A percentile compares a stretch with the other conserved stretches of the same genome.
Evolutionary conservation across 2,329 filamentous ascomycete species (phyloP).

Genomic region (Plectosphaerella cucumerina): DNA sequence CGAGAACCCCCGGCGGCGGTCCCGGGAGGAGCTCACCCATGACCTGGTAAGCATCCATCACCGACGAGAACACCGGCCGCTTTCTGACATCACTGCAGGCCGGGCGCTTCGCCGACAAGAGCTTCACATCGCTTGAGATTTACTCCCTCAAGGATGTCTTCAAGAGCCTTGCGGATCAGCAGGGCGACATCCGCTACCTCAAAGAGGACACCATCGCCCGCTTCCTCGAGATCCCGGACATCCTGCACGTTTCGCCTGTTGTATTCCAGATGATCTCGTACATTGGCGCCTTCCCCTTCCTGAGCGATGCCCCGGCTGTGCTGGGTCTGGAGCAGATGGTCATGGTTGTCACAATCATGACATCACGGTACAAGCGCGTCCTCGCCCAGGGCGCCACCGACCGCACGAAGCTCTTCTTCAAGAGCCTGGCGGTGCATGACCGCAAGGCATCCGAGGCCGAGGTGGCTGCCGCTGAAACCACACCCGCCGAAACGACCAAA

Average conservation of each 20-base stretch:
- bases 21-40: constrained; percentile 46
- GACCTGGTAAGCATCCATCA: constrained; percentile 39
- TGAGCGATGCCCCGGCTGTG: constrained; percentile 65
- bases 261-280: constrained; percentile 70
- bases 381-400: constrained; percentile 53
- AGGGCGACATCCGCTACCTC: constrained; percentile 59
- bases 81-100: constrained; percentile 36
- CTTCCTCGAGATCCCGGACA: constrained; percentile 70
- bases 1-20: constrained; percentile 36
- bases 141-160: constrained; percentile 74
- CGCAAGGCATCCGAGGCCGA: constrained; percentile 40
- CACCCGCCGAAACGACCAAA: constrained; percentile 8
- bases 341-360: constrained; percentile 69
- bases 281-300: constrained; percentile 69
- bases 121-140: constrained; percentile 67
- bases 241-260: constrained; percentile 61
- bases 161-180: constrained; percentile 61
- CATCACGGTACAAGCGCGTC: constrained; percentile 63
- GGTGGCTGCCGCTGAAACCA: constrained; percentile 2
- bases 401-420: constrained; percentile 63
- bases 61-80: neutral
- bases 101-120: constrained; percentile 61
- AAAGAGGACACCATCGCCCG: constrained; percentile 67
- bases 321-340: constrained; percentile 66
- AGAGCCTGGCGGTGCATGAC: constrained; percentile 69